Evolutionary conservation across 2,329 filamentous ascomycete species (phyloP).

Genomic region (Aotearoamyces nothofagi): DNA sequence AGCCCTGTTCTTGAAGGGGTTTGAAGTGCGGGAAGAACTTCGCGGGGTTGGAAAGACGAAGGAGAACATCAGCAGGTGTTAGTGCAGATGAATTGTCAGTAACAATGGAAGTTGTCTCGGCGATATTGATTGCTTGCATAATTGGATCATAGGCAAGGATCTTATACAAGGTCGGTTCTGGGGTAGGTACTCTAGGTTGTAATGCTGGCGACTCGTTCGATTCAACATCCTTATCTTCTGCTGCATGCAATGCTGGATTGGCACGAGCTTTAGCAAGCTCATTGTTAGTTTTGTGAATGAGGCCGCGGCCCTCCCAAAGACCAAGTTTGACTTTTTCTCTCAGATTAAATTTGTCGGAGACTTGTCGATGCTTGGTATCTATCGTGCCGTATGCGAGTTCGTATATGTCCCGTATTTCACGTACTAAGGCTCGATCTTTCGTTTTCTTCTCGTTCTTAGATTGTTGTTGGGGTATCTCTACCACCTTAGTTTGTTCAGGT

Average conservation of each 20-base stretch:
- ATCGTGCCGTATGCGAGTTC: slow-evolving; percentile 26
- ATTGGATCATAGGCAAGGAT: slow-evolving; percentile 49
- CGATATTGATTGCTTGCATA: slow-evolving; percentile 39
- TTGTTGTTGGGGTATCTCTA: too few species aligned
- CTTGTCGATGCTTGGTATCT: slow-evolving; percentile 17
- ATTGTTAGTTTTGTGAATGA: too few species aligned
- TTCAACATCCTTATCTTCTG: too few species aligned
- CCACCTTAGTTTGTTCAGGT: too few species aligned
- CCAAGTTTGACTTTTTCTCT: too few species aligned
- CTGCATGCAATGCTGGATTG: too few species aligned
- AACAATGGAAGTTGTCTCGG: slow-evolving; percentile 42
- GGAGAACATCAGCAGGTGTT: slow-evolving; percentile 43
- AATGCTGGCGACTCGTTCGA: too few species aligned
- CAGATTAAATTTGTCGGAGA: too few species aligned
- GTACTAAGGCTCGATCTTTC: slow-evolving; percentile 19
- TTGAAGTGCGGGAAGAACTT: slow-evolving; percentile 51
- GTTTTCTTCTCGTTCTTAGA: slow-evolving; percentile 4
- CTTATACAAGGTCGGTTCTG: slow-evolving; percentile 34
- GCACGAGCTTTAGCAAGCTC: too few species aligned
- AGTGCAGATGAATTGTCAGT: slow-evolving; percentile 31
- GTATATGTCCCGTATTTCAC: slow-evolving; percentile 25
- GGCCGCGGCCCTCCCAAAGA: too few species aligned
- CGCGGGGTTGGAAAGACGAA: slow-evolving; percentile 43
- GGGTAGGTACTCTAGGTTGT: too few species aligned
- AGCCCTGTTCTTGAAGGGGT: slow-evolving; percentile 42